Evolutionary conservation across 2,329 filamentous ascomycete species (phyloP).

Genomic region (Fusarium xyrophilum): DNA sequence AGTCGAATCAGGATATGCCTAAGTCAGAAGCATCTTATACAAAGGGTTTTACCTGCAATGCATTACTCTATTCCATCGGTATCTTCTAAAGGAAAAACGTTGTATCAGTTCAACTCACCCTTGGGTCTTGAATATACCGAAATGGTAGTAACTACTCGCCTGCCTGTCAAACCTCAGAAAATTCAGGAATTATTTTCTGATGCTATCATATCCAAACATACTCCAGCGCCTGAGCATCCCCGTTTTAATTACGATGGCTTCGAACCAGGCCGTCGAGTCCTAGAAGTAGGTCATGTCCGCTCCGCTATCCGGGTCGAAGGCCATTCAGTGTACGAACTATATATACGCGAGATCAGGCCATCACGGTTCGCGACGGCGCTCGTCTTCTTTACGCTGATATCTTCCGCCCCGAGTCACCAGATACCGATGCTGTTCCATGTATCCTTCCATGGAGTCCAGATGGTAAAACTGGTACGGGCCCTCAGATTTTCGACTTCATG

Average conservation of each 20-base stretch:
- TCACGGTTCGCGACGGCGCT: slow-evolving; percentile 7
- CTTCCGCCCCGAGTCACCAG: not conserved
- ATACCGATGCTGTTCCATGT: not conserved
- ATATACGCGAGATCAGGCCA: not conserved
- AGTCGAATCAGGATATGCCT: rapidly evolving
- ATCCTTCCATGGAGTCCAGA: slow-evolving; percentile 14
- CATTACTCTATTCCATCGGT: rapidly evolving
- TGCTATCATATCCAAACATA: not conserved
- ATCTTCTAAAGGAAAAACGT: not conserved
- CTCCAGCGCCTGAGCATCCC: not conserved
- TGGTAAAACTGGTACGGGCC: slow-evolving; percentile 14
- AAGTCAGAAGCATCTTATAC: not conserved
- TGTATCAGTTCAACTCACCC: rapidly evolving
- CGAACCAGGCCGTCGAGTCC: not conserved
- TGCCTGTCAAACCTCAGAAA: rapidly evolving
- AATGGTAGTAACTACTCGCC: not conserved
- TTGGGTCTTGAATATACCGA: no score
- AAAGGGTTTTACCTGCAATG: rapidly evolving
- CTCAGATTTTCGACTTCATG: not conserved
- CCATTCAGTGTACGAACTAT: not conserved
- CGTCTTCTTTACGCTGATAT: slow-evolving; percentile 8
- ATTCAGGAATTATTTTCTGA: not conserved
- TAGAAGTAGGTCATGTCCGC: not conserved
- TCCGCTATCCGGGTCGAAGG: not conserved
- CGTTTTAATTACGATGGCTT: not conserved